Base-by-base conservation (phyloP, 257 asterid species). In the Plantago major region DNA sequence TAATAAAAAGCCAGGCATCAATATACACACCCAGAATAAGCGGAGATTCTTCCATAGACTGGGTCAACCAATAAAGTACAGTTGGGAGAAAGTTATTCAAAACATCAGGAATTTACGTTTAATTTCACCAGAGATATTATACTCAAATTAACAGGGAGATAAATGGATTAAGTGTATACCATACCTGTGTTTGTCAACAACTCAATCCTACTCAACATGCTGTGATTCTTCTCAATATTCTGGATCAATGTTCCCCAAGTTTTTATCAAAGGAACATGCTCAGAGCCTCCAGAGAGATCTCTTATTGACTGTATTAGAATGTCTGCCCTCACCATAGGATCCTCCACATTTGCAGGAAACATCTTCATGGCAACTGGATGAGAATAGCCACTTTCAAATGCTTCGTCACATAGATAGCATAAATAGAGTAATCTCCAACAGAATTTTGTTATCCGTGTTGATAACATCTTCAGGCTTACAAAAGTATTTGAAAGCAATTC, bases 271-370 rank as follows among this genome's bases (percentile, higher is more conserved):
- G 65, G 67, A 72, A 52, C 70, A 54, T 60, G 65, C 3, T 69
- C 57, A 66, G 59, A 68, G 40, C 68, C 84, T 52, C 72, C 79
- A 67, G 72, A 66, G 63, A 92, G 83, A 65, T 79, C 93, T 74
- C 91, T 80, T 53, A 92, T 60, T 7, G 82, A 74, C 78, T 92
- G 95, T 64, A 87, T 71, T 53, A 92, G 61, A 68, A 92, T 84
- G 66, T 92, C 97, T 13, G 95, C 84, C 81, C 99, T 83, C 67
- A 87, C 78, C 49, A 80, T 58, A 62, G 97, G 96, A 70, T 92
- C 97, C 76, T 83, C 95, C 57, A 92, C 84, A 79, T 78, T 87
- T 66, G 95, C 92, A 11, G 99, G 99, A 79, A 92, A 80, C 89
- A 92, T 89, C 80, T 89, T 92, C 76, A 77, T 65, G 68, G 91